Conservation (phyloP, 2,329 filamentous ascomycete species). For the Bipolaris zeicola region DNA sequence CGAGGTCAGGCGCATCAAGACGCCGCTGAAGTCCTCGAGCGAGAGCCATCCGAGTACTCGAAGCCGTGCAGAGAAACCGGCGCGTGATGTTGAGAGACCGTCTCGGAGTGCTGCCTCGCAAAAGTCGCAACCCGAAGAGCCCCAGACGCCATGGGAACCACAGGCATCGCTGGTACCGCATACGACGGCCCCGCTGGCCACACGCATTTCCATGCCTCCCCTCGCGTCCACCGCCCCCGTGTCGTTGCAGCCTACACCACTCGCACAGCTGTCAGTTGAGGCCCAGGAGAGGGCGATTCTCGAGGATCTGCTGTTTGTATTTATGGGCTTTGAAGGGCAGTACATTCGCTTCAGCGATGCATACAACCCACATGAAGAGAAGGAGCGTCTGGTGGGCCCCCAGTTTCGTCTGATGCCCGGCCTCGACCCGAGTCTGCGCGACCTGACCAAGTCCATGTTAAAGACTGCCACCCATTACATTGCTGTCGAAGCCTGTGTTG, state of each 20-base stretch:
- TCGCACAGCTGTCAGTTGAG: constrained; percentile 75
- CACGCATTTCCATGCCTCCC: constrained; percentile 66
- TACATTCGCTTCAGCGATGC: constrained; percentile 85
- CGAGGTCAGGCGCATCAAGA: constrained; percentile 42
- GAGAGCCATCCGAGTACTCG: constrained; percentile 43
- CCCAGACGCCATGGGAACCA: constrained; percentile 71
- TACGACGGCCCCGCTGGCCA: constrained; percentile 74
- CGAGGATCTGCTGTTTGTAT: constrained; percentile 90
- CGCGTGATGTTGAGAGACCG: constrained; percentile 32
- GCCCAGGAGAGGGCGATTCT: constrained; percentile 85
- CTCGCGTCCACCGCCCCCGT: constrained; percentile 70
- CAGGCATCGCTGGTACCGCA: constrained; percentile 75
- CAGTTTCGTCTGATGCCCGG: constrained; percentile 79
- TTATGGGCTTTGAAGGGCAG: constrained; percentile 98
- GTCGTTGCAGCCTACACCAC: constrained; percentile 68
- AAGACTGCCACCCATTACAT: constrained; percentile 94
- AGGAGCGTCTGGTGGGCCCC: constrained; percentile 83
- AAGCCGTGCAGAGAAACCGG: constrained; percentile 40
- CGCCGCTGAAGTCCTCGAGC: constrained; percentile 44
- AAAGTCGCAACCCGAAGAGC: constrained; percentile 35
- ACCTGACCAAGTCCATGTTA: constrained; percentile 85
- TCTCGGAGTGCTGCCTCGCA: constrained; percentile 26
- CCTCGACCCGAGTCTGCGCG: constrained; percentile 87
- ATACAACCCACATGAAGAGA: constrained; percentile 84
- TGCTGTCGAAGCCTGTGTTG: constrained; percentile 88